Evolutionary conservation across 2,329 filamentous ascomycete genomes (phyloP).

Genomic region (Elsinoe ampelina): DNA sequence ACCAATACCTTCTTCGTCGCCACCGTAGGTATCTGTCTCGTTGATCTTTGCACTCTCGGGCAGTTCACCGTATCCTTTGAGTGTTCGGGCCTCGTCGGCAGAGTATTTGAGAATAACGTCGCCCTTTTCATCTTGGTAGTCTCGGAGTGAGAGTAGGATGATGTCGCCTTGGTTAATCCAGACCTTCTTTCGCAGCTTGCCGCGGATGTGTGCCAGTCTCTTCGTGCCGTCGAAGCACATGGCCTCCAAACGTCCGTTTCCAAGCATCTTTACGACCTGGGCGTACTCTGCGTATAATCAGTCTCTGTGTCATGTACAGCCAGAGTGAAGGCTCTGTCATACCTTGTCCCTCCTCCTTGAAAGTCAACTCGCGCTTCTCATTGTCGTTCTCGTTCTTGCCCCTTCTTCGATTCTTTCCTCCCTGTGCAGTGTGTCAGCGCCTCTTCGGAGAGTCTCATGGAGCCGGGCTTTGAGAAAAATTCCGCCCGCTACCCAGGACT

Average conservation of each 20-base stretch:
- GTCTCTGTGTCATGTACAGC: constrained; percentile 10
- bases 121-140: constrained; percentile 90
- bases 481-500: constrained; percentile 14
- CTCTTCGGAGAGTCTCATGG: constrained; percentile 11
- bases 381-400: constrained; percentile 86
- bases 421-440: constrained; percentile 47
- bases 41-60: constrained; percentile 99
- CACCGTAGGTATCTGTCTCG: constrained; percentile 90
- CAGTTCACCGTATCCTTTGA: constrained; percentile 96
- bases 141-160: constrained; percentile 75
- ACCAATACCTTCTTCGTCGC: constrained; percentile 88
- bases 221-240: constrained; percentile 92
- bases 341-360: constrained; percentile 96
- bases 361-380: constrained; percentile 95
- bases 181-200: constrained; percentile 99
- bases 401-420: constrained; percentile 95
- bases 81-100: constrained; percentile 83
- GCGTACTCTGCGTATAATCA: constrained; percentile 54
- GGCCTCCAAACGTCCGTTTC: constrained; percentile 87
- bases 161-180: constrained; percentile 99
- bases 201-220: constrained; percentile 75
- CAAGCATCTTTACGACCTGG: constrained; percentile 90
- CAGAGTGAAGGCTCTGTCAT: constrained; percentile 21
- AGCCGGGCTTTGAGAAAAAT: constrained; percentile 18
- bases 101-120: constrained; percentile 93